A percentile compares a stretch with the other conserved stretches of the same genome.
phyloP scores from a whole-genome alignment of 257 asterid genomes.

The Solanum tacnaense region DNA sequence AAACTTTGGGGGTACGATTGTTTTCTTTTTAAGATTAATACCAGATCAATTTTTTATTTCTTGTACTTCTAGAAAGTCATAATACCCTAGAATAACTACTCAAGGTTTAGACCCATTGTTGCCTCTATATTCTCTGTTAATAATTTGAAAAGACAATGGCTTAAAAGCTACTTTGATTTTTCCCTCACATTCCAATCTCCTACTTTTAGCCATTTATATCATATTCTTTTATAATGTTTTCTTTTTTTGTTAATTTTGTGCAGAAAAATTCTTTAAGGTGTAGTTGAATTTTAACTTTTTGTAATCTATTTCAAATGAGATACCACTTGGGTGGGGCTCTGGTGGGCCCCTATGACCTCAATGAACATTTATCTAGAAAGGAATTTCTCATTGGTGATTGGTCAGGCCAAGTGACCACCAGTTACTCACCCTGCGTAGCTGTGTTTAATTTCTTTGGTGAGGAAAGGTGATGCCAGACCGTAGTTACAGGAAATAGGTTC shows the following conservation, averaged over 20 bases:
- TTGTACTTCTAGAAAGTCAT: neutral
- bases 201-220: neutral
- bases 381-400: neutral
- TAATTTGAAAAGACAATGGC: neutral
- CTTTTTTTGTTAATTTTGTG: neutral
- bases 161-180: neutral
- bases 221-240: neutral
- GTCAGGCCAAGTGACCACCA: neutral
- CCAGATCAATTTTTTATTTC: neutral
- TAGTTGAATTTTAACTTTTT: neutral
- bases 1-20: neutral
- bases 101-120: neutral
- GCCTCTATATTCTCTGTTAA: neutral
- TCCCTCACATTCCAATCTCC: neutral
- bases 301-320: neutral
- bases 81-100: neutral
- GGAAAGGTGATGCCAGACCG: neutral
- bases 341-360: neutral
- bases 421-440: neutral
- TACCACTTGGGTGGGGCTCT: neutral
- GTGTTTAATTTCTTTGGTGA: neutral
- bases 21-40: neutral
- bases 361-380: neutral
- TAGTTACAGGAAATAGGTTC: neutral
- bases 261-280: neutral